Base-by-base conservation (phyloP, 2,329 filamentous ascomycete genomes). In the Penicillium sp. region DNA sequence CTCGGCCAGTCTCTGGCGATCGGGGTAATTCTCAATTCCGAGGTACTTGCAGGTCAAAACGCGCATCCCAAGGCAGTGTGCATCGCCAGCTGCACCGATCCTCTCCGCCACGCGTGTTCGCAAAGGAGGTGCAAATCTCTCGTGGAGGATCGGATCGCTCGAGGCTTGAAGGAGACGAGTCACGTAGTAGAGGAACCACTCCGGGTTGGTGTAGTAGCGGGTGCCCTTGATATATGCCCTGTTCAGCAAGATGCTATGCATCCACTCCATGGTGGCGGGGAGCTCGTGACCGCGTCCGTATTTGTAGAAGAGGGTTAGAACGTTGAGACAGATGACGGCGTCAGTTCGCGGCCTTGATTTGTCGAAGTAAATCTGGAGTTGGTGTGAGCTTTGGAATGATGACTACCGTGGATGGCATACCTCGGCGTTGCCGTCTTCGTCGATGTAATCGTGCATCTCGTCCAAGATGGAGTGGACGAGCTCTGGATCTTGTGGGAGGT, bases 351-450 rank as follows among this genome's bases (percentile, higher is more conserved):
- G 51, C 13, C 50, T 48, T 3, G 35, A 37, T 8, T 32, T 36
- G 39, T 56, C 52, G 28, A 61, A 62, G 44, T 65, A 65, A 2
- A 51, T 55, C 52, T 63, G 35, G 23, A 6, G 13, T 18, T 29
- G 29, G 15, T 7, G 11, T 12, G 16, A 23, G 6, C 16, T 34
- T 36, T 16, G 17, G 47, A 13, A 15, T 42, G 38, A 30, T 57
- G 20, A 13, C 40, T 48, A 4, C 54, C 55, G 20, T 60, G 18
- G 18, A 22, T 9, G 5, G 18, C 18, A 9, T 22, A 22, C 18
- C 9, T 5, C 5, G 5, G 9, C 18, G 9, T 22, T 5, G 5
- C 18, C 18, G 9, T 22, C 5, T 9, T 22, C 32, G 16, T 51
- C 45, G 22, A 47, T 37, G 30, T 46, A 48, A 25, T 46, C 23